phyloP scores from a whole-genome alignment of 148 eudicot species.

The Cornus kousa region DNA sequence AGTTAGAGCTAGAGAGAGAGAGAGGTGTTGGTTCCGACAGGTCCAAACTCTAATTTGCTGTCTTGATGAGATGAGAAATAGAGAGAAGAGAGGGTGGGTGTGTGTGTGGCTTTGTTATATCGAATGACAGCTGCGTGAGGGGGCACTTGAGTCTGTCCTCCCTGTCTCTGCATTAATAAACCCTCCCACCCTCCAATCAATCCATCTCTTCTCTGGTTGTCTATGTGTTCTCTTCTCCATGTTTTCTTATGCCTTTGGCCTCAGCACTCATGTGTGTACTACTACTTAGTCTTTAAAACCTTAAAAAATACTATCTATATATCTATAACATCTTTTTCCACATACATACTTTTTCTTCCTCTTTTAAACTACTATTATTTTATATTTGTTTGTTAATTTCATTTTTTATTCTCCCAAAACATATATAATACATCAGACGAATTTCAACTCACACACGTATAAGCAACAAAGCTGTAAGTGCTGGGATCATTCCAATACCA shows the following conservation, averaged over 20 bases:
- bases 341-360: no score
- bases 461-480: no score
- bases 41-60: slow-evolving; percentile 64
- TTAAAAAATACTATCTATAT: no score
- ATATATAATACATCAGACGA: no score
- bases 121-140: slow-evolving; percentile 74
- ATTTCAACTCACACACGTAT: no score
- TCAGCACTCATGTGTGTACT: neutral
- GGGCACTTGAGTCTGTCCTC: slow-evolving; percentile 43
- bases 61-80: slow-evolving; percentile 19
- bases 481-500: no score
- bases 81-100: neutral
- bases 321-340: no score
- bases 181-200: slow-evolving; percentile 27
- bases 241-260: slow-evolving; percentile 28
- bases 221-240: slow-evolving; percentile 35
- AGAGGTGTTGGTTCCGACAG: slow-evolving; percentile 40
- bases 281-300: neutral
- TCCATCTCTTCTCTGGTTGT: slow-evolving; percentile 15
- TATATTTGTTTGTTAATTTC: no score
- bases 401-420: no score
- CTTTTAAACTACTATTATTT: no score
- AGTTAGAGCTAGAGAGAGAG: slow-evolving; percentile 19
- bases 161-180: slow-evolving; percentile 37
- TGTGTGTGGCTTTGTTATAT: slow-evolving; percentile 16